Conservation (phyloP, 179 eudicot species). For the Camellia oleifera region DNA sequence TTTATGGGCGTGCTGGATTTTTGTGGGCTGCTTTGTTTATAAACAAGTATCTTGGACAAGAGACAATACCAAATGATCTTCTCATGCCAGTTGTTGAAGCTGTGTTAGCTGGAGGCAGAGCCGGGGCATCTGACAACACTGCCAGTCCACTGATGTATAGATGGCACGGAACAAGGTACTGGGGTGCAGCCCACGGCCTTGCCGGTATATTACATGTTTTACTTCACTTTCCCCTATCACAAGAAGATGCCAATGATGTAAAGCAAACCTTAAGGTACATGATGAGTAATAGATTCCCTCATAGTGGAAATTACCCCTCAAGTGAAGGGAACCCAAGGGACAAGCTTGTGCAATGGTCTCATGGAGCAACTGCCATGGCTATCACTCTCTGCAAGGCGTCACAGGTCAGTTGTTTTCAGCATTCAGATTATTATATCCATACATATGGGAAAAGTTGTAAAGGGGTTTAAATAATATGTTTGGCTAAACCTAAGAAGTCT, state of each 20-base stretch:
- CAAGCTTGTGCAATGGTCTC: constrained; percentile 75
- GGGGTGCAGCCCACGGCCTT: constrained; percentile 88
- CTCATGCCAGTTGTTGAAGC: constrained; percentile 69
- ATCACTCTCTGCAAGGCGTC: constrained; percentile 77
- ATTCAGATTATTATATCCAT: too few relatives aligned
- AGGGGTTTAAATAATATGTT: too few relatives aligned
- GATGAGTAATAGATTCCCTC: constrained; percentile 68
- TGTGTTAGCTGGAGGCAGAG: constrained; percentile 74
- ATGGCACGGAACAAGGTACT: constrained; percentile 85
- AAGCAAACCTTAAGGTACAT: constrained; percentile 68
- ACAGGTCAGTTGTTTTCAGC: constrained; percentile 40
- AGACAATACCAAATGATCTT: constrained; percentile 36
- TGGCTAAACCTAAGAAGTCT: too few relatives aligned
- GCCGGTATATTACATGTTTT: constrained; percentile 78
- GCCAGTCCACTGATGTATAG: constrained; percentile 71
- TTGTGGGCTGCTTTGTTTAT: constrained; percentile 75
- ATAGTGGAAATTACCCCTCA: constrained; percentile 65
- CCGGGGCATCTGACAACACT: constrained; percentile 55
- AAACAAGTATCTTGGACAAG: constrained; percentile 55
- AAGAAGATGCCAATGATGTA: constrained; percentile 62
- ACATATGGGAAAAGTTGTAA: too few relatives aligned
- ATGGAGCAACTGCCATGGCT: constrained; percentile 71
- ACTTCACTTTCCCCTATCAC: constrained; percentile 54
- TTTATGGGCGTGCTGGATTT: constrained; percentile 78
- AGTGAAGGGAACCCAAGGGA: constrained; percentile 67